These are phyloP conservation scores for Cladosporium sp. DNA, from an alignment of 2,329 filamentous ascomycete species.

Conservation along the genomic window DNA sequence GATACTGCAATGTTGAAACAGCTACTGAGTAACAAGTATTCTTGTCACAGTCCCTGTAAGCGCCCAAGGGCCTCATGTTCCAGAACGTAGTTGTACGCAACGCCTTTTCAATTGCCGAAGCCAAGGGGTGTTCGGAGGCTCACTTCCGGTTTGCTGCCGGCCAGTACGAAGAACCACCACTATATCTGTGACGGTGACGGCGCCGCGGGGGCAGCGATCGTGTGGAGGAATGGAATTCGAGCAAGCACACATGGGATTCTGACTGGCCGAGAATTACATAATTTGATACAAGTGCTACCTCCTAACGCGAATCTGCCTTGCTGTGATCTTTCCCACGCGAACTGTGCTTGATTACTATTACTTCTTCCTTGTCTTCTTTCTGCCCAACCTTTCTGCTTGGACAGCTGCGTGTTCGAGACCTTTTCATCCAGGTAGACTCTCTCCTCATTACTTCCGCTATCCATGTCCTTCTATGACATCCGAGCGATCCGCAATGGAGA, in stretches of 20 bases:
- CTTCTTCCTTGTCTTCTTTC: too few relatives aligned
- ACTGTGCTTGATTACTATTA: background rate
- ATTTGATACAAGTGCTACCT: background rate
- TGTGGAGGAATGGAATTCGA: background rate
- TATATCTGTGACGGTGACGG: background rate
- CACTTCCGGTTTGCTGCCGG: background rate
- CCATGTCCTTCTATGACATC: too few relatives aligned
- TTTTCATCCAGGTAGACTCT: background rate
- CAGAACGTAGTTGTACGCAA: too few relatives aligned
- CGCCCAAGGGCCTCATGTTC: too few relatives aligned
- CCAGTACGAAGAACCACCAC: background rate
- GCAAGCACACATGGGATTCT: background rate
- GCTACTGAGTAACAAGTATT: constrained; percentile 3
- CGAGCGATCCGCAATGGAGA: too few relatives aligned
- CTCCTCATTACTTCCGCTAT: too few relatives aligned
- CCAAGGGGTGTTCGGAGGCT: too few relatives aligned
- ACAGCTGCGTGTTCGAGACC: background rate
- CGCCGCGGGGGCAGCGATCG: background rate
- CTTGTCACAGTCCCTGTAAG: too few relatives aligned
- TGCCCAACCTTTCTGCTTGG: too few relatives aligned
- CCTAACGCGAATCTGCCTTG: too few relatives aligned
- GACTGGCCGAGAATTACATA: background rate
- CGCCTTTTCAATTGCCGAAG: background rate
- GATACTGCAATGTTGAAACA: background rate
- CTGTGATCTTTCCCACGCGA: too few relatives aligned